Evolutionary conservation across 2,329 filamentous ascomycete species (phyloP).

Genomic region (Aspergillus ochraceoroseus): DNA sequence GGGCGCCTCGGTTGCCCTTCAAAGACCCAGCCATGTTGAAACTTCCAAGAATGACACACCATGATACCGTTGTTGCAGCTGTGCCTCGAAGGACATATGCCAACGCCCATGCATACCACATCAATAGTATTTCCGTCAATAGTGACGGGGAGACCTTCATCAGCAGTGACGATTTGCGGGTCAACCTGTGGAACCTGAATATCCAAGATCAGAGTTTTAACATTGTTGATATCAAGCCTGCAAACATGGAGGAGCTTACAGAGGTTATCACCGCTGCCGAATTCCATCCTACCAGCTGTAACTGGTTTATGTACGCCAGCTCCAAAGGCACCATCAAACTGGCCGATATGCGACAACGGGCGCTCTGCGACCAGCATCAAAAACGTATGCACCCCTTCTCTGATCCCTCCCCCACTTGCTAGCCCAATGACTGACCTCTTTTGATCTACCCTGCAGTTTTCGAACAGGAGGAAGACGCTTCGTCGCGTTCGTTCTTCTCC

Average conservation of each 20-base stretch:
- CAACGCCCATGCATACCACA: conserved; percentile 98
- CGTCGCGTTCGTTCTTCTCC: conserved; percentile 96
- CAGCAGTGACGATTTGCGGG: conserved; percentile 93
- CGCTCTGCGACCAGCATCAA: conserved; percentile 88
- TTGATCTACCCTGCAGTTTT: conserved; percentile 61
- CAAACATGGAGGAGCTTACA: conserved; percentile 98
- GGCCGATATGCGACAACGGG: conserved; percentile 96
- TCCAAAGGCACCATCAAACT: conserved; percentile 99
- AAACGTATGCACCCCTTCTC: conserved; percentile 63
- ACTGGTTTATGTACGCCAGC: conserved; percentile 99
- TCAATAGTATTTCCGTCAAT: conserved; percentile 99
- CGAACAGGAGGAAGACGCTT: conserved; percentile 96
- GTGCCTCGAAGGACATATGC: conserved; percentile 94
- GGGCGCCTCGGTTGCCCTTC: conserved; percentile 69
- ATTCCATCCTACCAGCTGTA: conserved; percentile 94
- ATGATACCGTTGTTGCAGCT: conserved; percentile 95
- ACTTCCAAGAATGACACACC: conserved; percentile 91
- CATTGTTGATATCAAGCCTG: conserved; percentile 99
- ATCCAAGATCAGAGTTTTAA: conserved; percentile 99
- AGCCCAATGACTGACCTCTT: conserved; percentile 15
- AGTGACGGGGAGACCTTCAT: conserved; percentile 99
- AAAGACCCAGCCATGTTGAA: conserved; percentile 78
- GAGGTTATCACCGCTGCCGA: conserved; percentile 98
- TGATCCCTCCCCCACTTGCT: conserved; percentile 7
- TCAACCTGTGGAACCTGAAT: conserved; percentile 98